Base-by-base conservation (phyloP, 306 rosid species). In the Adenanthera pavonina region DNA sequence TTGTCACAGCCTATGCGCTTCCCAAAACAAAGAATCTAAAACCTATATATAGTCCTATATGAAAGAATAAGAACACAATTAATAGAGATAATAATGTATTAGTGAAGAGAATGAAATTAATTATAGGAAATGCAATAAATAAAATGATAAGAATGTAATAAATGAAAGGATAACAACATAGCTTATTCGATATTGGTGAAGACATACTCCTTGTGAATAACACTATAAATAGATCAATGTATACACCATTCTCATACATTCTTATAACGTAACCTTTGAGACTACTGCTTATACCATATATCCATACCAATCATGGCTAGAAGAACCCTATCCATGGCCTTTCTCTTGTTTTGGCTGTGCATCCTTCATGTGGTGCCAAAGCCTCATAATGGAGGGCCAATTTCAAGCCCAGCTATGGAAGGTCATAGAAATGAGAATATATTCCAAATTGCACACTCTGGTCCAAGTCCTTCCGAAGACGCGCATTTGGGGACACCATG, bases 381-480 rank as follows among this genome's bases (percentile, higher is more conserved):
- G 61, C 30, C 61, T 6, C 30, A 17, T n/a, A 54, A 54, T 54
- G 61, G 7, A n/a, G 30, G 61, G 61, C 10, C 30, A 54, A 60
- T 57, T 35, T 16, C 64, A 57, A 57, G 15, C 30, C 20, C 64
- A 33, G 11, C 51, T 70, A 66, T 35, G 30, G 70, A 51, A 83
- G 70, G 72, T 30, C 78, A 72, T 43, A 38, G 8, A 61, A 13
- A 60, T 60, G 14, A 70, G 51, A 77, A 47, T 60, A 4, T 17
- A 46, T 7, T 60, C 51, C 67, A n/a, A 70, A 48, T 75, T 25
- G 44, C 71, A 38, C 1, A 5, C 17, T 25, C 64, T 1, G 95
- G 95, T 60, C 92, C 91, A 66, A 52, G 89, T 76, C 81, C 83
- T 11, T 81, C 83, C 1, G 90, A 90, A 51, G 73, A 34, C 11